Percentiles rank a stretch among this genome's conserved stretches.
Evolutionary conservation across 208 protist species (phyloP).

Genomic region (Wallacemonas sp.): DNA sequence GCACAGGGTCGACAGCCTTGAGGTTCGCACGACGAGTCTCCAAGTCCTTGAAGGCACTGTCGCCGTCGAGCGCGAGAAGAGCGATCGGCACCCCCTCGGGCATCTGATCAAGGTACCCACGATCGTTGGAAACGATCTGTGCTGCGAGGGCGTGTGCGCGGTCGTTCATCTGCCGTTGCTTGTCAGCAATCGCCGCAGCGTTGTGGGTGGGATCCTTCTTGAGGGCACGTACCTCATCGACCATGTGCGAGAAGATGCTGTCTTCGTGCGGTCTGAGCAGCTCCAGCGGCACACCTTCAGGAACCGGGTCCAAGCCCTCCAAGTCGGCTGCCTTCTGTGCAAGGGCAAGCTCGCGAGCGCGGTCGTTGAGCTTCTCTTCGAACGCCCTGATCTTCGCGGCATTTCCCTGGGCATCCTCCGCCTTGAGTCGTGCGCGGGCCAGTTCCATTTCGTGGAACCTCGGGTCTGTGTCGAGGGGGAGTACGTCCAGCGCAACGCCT

Average conservation of each 20-base stretch:
- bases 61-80: constrained; percentile 22
- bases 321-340: constrained; percentile 43
- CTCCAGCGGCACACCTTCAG: constrained; percentile 44
- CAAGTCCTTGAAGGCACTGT: constrained; percentile 38
- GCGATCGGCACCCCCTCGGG: constrained; percentile 26
- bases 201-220: constrained; percentile 35
- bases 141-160: constrained; percentile 19
- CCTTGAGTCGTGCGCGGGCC: constrained; percentile 43
- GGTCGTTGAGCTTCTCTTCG: constrained; percentile 58
- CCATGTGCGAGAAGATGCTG: constrained; percentile 20
- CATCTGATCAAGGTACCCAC: constrained; percentile 29
- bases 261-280: constrained; percentile 42
- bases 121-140: constrained; percentile 21
- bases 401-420: constrained; percentile 28
- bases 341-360: constrained; percentile 51
- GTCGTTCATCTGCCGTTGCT: constrained; percentile 35
- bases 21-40: constrained; percentile 54
- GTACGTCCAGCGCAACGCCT: constrained; percentile 33
- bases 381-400: constrained; percentile 28
- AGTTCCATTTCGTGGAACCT: constrained; percentile 47
- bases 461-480: constrained; percentile 42
- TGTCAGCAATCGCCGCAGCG: constrained; percentile 23
- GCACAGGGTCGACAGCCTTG: constrained; percentile 31
- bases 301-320: constrained; percentile 37
- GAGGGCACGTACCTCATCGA: constrained; percentile 26